Percentiles rank a stretch among this genome's conserved stretches.
Evolutionary conservation across 2,329 filamentous ascomycete species (phyloP).

Genomic region (Bretziella fagacearum): DNA sequence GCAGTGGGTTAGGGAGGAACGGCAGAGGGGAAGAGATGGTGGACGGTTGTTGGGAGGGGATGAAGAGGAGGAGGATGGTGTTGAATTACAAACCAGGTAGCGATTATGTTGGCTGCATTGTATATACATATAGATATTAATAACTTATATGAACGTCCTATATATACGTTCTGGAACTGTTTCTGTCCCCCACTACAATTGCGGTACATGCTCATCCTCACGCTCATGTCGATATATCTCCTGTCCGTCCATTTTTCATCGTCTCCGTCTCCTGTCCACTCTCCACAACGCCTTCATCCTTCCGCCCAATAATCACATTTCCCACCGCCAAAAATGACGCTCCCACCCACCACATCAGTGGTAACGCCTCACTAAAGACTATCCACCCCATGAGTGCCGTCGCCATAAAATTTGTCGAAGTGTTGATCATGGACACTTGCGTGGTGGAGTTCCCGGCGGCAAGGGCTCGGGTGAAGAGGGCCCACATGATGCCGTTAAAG

Average conservation of each 20-base stretch:
- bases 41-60: conserved; percentile 27
- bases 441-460: conserved; percentile 57
- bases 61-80: conserved; percentile 25
- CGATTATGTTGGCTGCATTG: neutral
- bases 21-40: conserved; percentile 39
- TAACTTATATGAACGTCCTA: too few relatives aligned
- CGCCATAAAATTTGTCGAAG: conserved; percentile 63
- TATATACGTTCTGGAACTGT: too few relatives aligned
- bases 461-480: conserved; percentile 64
- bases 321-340: conserved; percentile 56
- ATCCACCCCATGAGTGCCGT: conserved; percentile 54
- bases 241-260: conserved; percentile 16
- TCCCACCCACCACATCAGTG: conserved; percentile 61
- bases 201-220: conserved; percentile 21
- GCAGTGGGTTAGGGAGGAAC: conserved; percentile 30
- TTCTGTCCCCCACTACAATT: conserved; percentile 6
- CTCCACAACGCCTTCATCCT: too few relatives aligned
- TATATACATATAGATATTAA: neutral
- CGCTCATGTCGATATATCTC: conserved; percentile 9
- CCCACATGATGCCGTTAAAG: conserved; percentile 74
- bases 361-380: conserved; percentile 56
- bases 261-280: conserved; percentile 8
- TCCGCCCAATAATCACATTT: conserved; percentile 59
- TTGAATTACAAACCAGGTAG: conserved; percentile 18
- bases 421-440: conserved; percentile 68